These are phyloP conservation scores for Kodamaea jinghongensis DNA, from an alignment of 805 yeast species.

Conservation along the genomic window DNA sequence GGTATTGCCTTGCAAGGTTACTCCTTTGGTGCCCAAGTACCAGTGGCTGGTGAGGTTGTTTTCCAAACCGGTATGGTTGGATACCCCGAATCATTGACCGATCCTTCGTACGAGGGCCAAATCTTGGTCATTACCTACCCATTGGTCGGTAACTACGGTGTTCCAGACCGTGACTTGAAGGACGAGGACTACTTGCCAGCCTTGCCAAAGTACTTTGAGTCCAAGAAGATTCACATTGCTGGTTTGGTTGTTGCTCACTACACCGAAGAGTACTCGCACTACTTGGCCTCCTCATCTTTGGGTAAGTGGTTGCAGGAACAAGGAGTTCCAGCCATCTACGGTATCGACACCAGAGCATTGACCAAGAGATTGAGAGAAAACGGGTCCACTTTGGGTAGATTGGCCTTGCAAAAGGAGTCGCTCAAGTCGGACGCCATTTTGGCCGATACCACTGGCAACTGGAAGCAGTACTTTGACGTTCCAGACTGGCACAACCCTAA, in stretches of 20 bases:
- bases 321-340: slow-evolving; percentile 93
- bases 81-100: slow-evolving; percentile 96
- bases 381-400: slow-evolving; percentile 92
- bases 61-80: slow-evolving; percentile 99
- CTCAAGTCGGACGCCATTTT: slow-evolving; percentile 31
- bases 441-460: slow-evolving; percentile 34
- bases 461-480: slow-evolving; percentile 63
- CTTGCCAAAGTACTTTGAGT: slow-evolving; percentile 91
- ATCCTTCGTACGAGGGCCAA: slow-evolving; percentile 98
- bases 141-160: slow-evolving; percentile 97
- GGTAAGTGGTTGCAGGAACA: slow-evolving; percentile 92
- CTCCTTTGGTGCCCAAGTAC: slow-evolving; percentile 89
- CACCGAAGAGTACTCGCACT: slow-evolving; percentile 94
- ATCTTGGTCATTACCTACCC: slow-evolving; percentile 96
- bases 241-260: slow-evolving; percentile 96
- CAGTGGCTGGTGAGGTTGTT: slow-evolving; percentile 95
- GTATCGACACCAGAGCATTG: slow-evolving; percentile 93
- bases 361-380: slow-evolving; percentile 89
- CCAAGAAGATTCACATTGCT: slow-evolving; percentile 88
- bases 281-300: slow-evolving; percentile 85
- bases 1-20: slow-evolving; percentile 88
- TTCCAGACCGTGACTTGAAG: slow-evolving; percentile 75
- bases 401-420: slow-evolving; percentile 55
- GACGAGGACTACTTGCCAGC: slow-evolving; percentile 71
- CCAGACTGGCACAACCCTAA: slow-evolving; percentile 96